phyloP scores from a whole-genome alignment of 768 basidiomycete species.

The Boletus rubescentipes region DNA sequence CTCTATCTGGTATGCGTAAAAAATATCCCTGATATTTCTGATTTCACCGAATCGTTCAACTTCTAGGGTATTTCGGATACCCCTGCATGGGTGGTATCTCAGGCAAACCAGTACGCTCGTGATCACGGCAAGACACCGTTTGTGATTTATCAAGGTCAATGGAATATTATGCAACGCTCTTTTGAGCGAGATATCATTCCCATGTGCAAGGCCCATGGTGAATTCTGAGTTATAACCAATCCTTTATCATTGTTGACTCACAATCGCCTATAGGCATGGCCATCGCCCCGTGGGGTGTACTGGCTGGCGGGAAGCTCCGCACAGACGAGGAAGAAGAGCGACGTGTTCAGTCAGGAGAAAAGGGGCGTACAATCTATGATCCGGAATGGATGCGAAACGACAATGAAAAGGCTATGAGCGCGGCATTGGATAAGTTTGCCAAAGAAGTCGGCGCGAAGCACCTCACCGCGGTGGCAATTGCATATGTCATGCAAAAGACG shows the following conservation, averaged over 20 bases:
- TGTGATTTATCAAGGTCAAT: slow-evolving; percentile 42
- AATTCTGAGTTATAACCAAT: not conserved
- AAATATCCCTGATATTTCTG: not conserved
- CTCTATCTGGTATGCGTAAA: slow-evolving; percentile 36
- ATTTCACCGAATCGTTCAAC: not conserved
- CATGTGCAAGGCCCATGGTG: slow-evolving; percentile 28
- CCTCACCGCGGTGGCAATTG: slow-evolving; percentile 40
- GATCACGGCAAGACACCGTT: slow-evolving; percentile 48
- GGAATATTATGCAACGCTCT: slow-evolving; percentile 35
- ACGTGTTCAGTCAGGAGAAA: slow-evolving; percentile 31
- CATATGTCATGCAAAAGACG: slow-evolving; percentile 47
- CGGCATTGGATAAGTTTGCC: slow-evolving; percentile 40
- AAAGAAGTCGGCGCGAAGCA: slow-evolving; percentile 38
- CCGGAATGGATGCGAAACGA: slow-evolving; percentile 36
- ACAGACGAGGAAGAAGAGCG: slow-evolving; percentile 32
- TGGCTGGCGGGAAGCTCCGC: slow-evolving; percentile 29
- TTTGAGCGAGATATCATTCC: slow-evolving; percentile 46
- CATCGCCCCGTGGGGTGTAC: slow-evolving; percentile 39
- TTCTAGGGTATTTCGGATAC: slow-evolving; percentile 40
- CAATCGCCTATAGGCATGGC: slow-evolving; percentile 8
- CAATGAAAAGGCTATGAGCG: slow-evolving; percentile 32
- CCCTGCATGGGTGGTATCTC: slow-evolving; percentile 50
- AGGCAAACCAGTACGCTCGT: slow-evolving; percentile 51
- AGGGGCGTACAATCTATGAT: slow-evolving; percentile 33
- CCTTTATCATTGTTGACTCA: too few species aligned